Evolutionary conservation across 768 basidiomycete genomes (phyloP), one percentile per base, ranked within the genome.

Genomic region (Tephrocybe sp.): DNA sequence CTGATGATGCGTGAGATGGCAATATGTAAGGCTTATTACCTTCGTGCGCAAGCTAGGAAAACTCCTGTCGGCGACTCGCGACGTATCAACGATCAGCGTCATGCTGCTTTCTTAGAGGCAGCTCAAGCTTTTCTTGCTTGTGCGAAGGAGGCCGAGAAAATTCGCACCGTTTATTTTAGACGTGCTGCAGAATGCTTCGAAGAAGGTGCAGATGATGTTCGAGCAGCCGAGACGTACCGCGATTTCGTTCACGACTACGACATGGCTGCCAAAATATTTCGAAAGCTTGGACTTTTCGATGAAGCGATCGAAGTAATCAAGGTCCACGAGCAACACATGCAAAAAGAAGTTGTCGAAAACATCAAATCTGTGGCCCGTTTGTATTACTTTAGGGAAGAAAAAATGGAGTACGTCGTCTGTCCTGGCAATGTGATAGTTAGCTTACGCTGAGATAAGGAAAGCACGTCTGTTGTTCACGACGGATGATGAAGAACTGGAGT

Each of bases 401-500:
- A 69, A 9, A 52, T 71, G 7, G 56, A 63, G 75, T 81, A 55
- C 9, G 49, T 53, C 40, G 39, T 47, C n/a, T n/a, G n/a, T n/a
- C n/a, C n/a, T n/a, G n/a, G n/a, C n/a, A n/a, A n/a, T n/a, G n/a
- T 27, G 21, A 42, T 32, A n/a, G n/a, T n/a, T n/a, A n/a, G n/a
- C n/a, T n/a, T n/a, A n/a, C n/a, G n/a, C n/a, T n/a, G n/a, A n/a
- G n/a, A n/a, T n/a, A n/a, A 86, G 86, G 19, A 66, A 77, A 61
- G 74, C 74, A 21, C 47, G 66, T 46, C 52, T 62, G 6, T 60
- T 87, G 3, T 88, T 88, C 51, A 52, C 67, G 0, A 67, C 74
- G 0, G 64, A 71, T 0, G 78, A 86, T 16, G 79, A 83, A 19
- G 70, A 71, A 18, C 53, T 84, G 16, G 74, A 77, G 30, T 88